phyloP scores from a whole-genome alignment of 2,329 filamentous ascomycete genomes.

The Pestalotiopsis sp. region DNA sequence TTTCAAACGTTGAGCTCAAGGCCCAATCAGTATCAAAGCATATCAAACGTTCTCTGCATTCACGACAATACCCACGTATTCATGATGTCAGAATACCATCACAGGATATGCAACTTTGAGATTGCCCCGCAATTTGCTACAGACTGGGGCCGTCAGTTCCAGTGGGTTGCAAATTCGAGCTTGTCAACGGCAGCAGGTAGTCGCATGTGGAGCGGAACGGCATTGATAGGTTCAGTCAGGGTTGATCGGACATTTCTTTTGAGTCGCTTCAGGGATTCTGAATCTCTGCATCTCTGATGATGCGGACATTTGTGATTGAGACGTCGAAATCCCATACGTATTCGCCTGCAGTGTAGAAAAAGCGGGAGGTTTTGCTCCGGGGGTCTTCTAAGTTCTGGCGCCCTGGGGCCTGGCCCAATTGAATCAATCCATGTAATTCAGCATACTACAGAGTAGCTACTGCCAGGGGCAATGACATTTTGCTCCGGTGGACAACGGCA shows the following conservation, averaged over 20 bases:
- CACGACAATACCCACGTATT: neutral
- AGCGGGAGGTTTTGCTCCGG: neutral
- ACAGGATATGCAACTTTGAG: neutral
- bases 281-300: neutral
- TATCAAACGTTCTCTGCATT: neutral
- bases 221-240: neutral
- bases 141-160: neutral
- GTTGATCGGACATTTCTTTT: neutral
- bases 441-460: neutral
- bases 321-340: neutral
- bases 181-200: neutral
- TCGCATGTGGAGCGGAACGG: neutral
- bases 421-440: neutral
- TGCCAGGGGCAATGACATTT: neutral
- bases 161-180: neutral
- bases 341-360: neutral
- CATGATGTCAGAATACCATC: slow-evolving; percentile 3
- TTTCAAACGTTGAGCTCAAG: neutral
- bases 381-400: neutral
- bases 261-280: neutral
- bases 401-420: neutral
- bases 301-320: neutral
- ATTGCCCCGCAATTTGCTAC: neutral
- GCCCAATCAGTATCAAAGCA: neutral
- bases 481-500: neutral